Conservation (phyloP, 495 filamentous ascomycete species). For the Parathielavia hyrcaniae region DNA sequence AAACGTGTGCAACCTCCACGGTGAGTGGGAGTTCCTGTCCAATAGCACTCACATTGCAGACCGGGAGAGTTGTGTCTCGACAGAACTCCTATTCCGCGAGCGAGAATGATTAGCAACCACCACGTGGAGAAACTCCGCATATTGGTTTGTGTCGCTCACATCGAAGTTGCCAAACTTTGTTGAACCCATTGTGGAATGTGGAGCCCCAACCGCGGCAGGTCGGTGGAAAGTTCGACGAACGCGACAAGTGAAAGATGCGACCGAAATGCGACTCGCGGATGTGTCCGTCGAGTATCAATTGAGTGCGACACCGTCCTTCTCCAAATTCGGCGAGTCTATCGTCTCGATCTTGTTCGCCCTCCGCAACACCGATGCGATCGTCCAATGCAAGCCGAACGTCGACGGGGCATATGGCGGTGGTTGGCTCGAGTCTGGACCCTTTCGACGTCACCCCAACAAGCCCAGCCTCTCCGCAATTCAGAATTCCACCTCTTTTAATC, state of each 20-base stretch:
- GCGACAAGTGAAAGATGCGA: slow-evolving; percentile 3
- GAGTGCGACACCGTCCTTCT: neutral
- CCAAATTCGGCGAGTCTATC: neutral
- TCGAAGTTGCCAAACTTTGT: slow-evolving; percentile 86
- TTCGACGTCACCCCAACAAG: neutral
- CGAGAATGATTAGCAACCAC: slow-evolving; percentile 20
- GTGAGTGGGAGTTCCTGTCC: neutral
- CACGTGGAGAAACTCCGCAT: neutral
- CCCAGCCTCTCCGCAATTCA: neutral
- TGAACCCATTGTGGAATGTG: slow-evolving; percentile 46
- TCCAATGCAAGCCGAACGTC: neutral
- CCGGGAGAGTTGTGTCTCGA: slow-evolving; percentile 88
- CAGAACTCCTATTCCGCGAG: slow-evolving; percentile 68
- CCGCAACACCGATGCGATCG: neutral
- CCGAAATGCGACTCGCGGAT: slow-evolving; percentile 5
- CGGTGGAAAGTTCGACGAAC: neutral
- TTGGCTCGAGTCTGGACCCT: slow-evolving; percentile 5
- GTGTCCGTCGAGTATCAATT: neutral
- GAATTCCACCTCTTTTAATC: slow-evolving; percentile 9
- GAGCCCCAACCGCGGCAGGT: slow-evolving; percentile 22
- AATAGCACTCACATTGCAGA: slow-evolving; percentile 79
- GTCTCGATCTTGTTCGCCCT: neutral
- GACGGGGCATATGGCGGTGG: slow-evolving; percentile 11
- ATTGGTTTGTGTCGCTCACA: slow-evolving; percentile 48
- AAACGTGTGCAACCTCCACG: neutral